Conservation (phyloP, 306 rosid genomes). For the Aeschynomene evenia region DNA sequence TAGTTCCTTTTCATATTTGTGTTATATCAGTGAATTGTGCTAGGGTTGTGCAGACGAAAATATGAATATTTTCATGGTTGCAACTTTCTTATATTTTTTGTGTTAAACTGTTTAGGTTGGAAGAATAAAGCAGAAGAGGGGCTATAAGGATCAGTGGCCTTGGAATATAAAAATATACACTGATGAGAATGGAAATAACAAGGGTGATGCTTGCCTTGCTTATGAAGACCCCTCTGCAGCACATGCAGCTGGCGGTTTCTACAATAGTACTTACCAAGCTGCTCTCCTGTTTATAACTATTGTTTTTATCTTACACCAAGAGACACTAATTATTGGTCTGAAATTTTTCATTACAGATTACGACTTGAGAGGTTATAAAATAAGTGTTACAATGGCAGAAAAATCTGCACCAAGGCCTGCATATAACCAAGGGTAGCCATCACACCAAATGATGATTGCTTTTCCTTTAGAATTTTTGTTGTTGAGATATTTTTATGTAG, state of each 20-base stretch:
- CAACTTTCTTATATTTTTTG: conserved; percentile 2
- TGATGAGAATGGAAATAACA: conserved; percentile 86
- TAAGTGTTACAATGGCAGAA: conserved; percentile 92
- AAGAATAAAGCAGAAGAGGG: conserved; percentile 97
- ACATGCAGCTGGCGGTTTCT: conserved; percentile 91
- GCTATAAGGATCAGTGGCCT: conserved; percentile 99
- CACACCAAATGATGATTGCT: background rate
- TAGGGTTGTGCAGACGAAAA: background rate
- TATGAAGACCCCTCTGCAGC: conserved; percentile 99
- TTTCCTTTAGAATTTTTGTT: background rate
- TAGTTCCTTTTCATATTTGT: background rate
- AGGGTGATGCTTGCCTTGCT: conserved; percentile 90
- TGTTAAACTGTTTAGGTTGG: conserved; percentile 63
- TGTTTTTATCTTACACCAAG: background rate
- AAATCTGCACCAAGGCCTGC: conserved; percentile 84
- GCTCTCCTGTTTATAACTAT: background rate
- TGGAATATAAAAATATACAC: conserved; percentile 91
- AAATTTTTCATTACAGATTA: conserved; percentile 52
- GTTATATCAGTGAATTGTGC: background rate
- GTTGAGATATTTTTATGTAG: background rate
- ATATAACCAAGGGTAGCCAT: conserved; percentile 67
- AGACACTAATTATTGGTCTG: conserved; percentile 1
- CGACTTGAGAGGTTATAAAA: conserved; percentile 83
- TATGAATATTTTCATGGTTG: conserved; percentile 1
- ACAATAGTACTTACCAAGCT: conserved; percentile 55